Evolutionary conservation across 1,284 basidiomycete genomes (phyloP), one percentile per base, ranked within the genome.

Genomic region (Boletellus deceptivus): DNA sequence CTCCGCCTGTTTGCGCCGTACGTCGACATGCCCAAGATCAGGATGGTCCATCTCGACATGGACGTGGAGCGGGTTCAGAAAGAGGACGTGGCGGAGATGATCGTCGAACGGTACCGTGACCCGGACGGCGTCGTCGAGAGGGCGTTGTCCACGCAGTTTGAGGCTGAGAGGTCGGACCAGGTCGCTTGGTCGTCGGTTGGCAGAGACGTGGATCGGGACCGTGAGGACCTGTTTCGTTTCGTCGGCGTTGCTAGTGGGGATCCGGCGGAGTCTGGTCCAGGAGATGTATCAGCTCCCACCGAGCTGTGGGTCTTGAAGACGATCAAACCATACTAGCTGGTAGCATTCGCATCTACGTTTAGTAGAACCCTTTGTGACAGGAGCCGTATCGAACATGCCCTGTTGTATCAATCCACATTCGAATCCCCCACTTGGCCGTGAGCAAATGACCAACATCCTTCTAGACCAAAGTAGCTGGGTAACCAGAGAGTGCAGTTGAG

Each of bases 41-140:
- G 62, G 29, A 63, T 79, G 44, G 65, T 68, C 24, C 76, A 78
- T 54, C 50, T 77, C 7, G 66, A 63, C 39, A 57, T 78, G 35
- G 67, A 73, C 50, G 74, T 75, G 55, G 55, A 57, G 10, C 50
- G 54, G 6, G 55, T 73, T 4, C 3, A 3, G 29, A 31, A 13
- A 13, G 35, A 25, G 7, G 59, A 60, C 52, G 50, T 4, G 14
- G 41, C 8, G 22, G 18, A 4, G 29, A 31, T 56, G 27, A 27
- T 55, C 29, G 24, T 60, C 22, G 55, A 54, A 48, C 54, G 49
- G 33, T 54, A 42, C 22, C 11, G 4, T 10, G 27, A 10, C 10
- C 11, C 27, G 9, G 27, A 10, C 29, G 29, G 11, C 29, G 29
- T 10, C 10, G 11, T 2, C 25, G 25, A 25, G 25, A 25, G 25